Evolutionary conservation across 805 yeast genomes (phyloP).

Genomic region (Lipomyces chichibuensis): DNA sequence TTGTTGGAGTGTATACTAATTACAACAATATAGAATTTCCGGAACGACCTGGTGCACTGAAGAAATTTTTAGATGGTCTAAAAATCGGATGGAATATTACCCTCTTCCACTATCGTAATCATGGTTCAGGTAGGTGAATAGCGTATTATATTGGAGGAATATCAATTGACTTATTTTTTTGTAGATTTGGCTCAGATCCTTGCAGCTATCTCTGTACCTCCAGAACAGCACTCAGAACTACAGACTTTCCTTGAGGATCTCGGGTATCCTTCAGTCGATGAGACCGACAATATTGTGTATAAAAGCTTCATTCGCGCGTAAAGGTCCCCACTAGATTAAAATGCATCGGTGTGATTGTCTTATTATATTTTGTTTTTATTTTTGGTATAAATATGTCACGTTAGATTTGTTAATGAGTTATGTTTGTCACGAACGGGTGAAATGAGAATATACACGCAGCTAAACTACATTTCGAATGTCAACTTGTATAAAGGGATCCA

Average conservation of each 20-base stretch:
- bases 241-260: constrained; percentile 67
- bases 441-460: background rate
- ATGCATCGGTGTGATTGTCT: background rate
- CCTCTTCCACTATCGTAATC: constrained; percentile 94
- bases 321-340: background rate
- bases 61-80: constrained; percentile 71
- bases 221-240: constrained; percentile 64
- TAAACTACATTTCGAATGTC: background rate
- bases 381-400: background rate
- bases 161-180: background rate
- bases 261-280: constrained; percentile 79
- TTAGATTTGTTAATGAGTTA: too few relatives aligned
- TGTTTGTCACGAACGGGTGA: background rate
- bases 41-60: constrained; percentile 93
- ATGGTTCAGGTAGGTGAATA: constrained; percentile 61
- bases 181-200: constrained; percentile 84
- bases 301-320: constrained; percentile 59
- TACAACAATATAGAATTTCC: constrained; percentile 73
- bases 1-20: background rate
- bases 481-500: background rate
- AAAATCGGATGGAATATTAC: constrained; percentile 88
- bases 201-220: constrained; percentile 87
- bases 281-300: constrained; percentile 84
- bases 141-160: background rate
- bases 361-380: too few relatives aligned